These are phyloP conservation scores for Apostasia ramifera DNA, from an alignment of 106 monocot species.

Conservation along the genomic window DNA sequence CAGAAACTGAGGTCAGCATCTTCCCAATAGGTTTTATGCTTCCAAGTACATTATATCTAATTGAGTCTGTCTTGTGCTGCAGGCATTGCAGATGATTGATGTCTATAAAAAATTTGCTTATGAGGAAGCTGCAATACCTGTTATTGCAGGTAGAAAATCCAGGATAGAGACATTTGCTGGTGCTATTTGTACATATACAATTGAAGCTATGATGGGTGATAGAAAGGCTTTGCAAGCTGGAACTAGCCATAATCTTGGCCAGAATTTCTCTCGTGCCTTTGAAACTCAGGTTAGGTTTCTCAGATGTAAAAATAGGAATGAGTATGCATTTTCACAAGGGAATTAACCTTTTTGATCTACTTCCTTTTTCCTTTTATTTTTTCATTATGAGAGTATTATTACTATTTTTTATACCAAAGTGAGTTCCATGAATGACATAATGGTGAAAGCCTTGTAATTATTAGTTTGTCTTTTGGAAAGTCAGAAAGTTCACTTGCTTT, in stretches of 20 bases:
- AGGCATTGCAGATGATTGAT: constrained; percentile 99
- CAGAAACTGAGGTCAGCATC: constrained; percentile 71
- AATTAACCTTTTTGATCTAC: no score
- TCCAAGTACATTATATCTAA: constrained; percentile 14
- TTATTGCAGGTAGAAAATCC: constrained; percentile 92
- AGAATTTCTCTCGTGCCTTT: constrained; percentile 98
- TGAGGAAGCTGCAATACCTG: constrained; percentile 97
- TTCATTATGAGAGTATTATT: no score
- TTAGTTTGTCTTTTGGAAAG: no score
- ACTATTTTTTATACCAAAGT: no score
- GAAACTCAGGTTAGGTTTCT: constrained; percentile 66
- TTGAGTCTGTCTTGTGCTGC: constrained; percentile 27
- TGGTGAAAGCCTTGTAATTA: no score
- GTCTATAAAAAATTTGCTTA: constrained; percentile 92
- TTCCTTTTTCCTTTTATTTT: no score
- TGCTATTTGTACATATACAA: constrained; percentile 85
- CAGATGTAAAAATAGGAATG: no score
- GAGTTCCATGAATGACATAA: no score
- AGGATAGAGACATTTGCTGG: constrained; percentile 92
- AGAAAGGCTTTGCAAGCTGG: constrained; percentile 96
- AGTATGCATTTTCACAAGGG: no score
- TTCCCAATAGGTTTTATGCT: background rate
- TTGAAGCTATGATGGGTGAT: constrained; percentile 99
- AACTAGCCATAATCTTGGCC: constrained; percentile 97
- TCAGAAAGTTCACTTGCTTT: no score